A percentile compares a stretch with the other conserved stretches of the same genome.
These are phyloP conservation scores for Dactylellina haptotyla DNA, from an alignment of 2,329 filamentous ascomycete species.

Conservation along the genomic window DNA sequence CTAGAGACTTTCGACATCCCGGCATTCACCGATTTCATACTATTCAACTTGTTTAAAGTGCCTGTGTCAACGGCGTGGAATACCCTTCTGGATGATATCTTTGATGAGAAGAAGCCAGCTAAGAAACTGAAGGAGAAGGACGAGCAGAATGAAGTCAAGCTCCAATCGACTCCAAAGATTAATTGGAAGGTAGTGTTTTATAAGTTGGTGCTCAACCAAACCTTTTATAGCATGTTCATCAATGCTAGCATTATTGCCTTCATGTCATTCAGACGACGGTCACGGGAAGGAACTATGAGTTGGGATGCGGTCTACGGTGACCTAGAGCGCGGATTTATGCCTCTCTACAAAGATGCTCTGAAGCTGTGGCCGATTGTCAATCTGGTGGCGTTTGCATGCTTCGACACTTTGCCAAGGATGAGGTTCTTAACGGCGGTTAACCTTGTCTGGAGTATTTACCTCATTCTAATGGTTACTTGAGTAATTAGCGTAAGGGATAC, in stretches of 20 bases:
- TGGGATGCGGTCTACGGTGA: slow-evolving; percentile 41
- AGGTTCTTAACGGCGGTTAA: slow-evolving; percentile 44
- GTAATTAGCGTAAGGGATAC: not conserved
- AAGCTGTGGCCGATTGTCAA: slow-evolving; percentile 46
- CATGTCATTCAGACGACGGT: slow-evolving; percentile 47
- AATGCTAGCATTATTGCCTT: slow-evolving; percentile 44
- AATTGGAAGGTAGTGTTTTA: slow-evolving; percentile 38
- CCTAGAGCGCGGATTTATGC: slow-evolving; percentile 31
- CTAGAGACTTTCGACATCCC: slow-evolving; percentile 43
- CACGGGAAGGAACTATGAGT: slow-evolving; percentile 29
- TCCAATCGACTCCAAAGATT: not conserved
- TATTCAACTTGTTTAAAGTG: slow-evolving; percentile 45
- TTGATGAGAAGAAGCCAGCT: slow-evolving; percentile 32
- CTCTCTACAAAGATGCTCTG: slow-evolving; percentile 41
- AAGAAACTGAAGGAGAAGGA: slow-evolving; percentile 18
- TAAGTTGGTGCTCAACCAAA: slow-evolving; percentile 50
- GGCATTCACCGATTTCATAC: slow-evolving; percentile 38
- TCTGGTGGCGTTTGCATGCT: slow-evolving; percentile 37
- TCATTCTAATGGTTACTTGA: slow-evolving; percentile 42
- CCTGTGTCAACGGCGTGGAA: slow-evolving; percentile 48
- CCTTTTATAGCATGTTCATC: slow-evolving; percentile 35
- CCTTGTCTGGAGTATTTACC: slow-evolving; percentile 46
- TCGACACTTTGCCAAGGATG: slow-evolving; percentile 48
- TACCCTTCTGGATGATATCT: slow-evolving; percentile 38
- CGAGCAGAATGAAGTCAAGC: not conserved